Percentiles rank a stretch among this genome's conserved stretches.
Evolutionary conservation across 805 yeast genomes (phyloP).

Genomic region (Barnettozyma populi): DNA sequence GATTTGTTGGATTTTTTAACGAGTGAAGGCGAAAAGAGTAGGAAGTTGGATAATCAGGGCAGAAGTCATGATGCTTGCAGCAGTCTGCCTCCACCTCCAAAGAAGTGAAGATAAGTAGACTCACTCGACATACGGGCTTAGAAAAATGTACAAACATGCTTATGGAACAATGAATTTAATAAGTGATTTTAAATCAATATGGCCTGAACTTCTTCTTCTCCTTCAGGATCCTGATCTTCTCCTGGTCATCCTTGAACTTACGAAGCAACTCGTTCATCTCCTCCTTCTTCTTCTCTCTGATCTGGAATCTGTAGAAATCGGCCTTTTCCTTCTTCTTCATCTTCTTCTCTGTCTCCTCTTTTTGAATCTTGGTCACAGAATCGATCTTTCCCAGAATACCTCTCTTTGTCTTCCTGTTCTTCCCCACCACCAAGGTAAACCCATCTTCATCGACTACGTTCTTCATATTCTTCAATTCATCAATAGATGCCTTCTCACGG

Average conservation of each 20-base stretch:
- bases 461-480: conserved; percentile 48
- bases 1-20: conserved; percentile 36
- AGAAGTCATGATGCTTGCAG: conserved; percentile 16
- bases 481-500: conserved; percentile 59
- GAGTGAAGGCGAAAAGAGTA: conserved; percentile 37
- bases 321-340: conserved; percentile 70
- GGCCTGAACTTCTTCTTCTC: conserved; percentile 84
- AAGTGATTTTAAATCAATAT: conserved; percentile 36
- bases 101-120: conserved; percentile 4
- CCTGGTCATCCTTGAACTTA: conserved; percentile 89
- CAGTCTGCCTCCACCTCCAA: conserved; percentile 33
- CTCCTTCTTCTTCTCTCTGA: conserved; percentile 86
- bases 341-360: conserved; percentile 34
- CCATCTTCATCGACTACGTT: conserved; percentile 87
- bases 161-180: neutral
- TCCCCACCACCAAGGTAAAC: conserved; percentile 83
- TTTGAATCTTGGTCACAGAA: conserved; percentile 32
- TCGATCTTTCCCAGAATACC: conserved; percentile 58
- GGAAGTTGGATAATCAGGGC: conserved; percentile 32
- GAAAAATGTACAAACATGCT: neutral
- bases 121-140: neutral
- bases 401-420: conserved; percentile 75
- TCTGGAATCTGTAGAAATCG: conserved; percentile 94
- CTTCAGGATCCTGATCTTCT: conserved; percentile 69
- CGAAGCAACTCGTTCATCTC: conserved; percentile 83